phyloP scores from a whole-genome alignment of 306 rosid species.

The Cucumis melo region DNA sequence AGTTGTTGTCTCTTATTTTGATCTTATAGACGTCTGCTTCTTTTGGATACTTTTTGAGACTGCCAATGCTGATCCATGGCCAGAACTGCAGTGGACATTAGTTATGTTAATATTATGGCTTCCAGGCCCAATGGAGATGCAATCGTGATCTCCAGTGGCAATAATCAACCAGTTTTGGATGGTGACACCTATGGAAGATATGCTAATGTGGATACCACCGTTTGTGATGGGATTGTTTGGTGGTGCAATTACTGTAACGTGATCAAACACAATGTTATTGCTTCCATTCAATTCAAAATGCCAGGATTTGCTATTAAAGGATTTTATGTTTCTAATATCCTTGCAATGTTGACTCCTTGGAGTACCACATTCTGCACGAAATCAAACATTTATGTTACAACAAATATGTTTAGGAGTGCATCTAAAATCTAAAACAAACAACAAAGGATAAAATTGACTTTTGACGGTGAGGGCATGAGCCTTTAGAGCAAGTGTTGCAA shows the following conservation, averaged over 20 bases:
- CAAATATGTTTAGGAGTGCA: background rate
- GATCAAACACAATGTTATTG: conserved; percentile 3
- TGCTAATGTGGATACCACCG: conserved; percentile 21
- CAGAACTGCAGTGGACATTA: conserved; percentile 15
- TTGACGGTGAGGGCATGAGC: conserved; percentile 5
- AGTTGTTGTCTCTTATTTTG: background rate
- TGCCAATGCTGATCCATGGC: conserved; percentile 34
- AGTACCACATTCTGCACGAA: conserved; percentile 12
- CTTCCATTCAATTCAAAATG: conserved; percentile 6
- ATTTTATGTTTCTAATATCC: background rate
- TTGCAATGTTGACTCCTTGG: background rate
- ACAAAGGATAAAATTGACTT: background rate
- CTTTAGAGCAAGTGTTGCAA: background rate
- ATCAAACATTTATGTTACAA: background rate
- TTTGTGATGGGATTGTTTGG: conserved; percentile 23
- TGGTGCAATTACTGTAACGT: background rate
- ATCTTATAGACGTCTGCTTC: background rate
- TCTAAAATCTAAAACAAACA: too few species aligned
- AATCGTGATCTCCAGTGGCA: conserved; percentile 27
- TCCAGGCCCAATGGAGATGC: conserved; percentile 18
- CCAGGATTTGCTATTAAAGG: conserved; percentile 17
- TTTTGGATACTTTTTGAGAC: conserved; percentile 3
- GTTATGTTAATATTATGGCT: background rate
- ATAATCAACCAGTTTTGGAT: conserved; percentile 5
- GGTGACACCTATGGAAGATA: background rate